Base-by-base conservation (phyloP, 306 rosid genomes). In the Begonia masoniana region DNA sequence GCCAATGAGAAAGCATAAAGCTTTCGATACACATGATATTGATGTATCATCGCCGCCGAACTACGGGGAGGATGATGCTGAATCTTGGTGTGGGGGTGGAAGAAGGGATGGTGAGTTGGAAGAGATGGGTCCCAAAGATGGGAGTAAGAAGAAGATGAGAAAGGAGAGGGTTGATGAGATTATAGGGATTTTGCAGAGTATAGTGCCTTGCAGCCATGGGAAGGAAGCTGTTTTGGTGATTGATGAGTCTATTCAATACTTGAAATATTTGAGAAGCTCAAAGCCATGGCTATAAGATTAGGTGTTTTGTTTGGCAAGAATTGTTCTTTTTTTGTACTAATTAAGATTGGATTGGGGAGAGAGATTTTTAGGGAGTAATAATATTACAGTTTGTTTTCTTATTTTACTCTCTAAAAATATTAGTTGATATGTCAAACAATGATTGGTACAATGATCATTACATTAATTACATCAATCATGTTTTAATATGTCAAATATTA, bases 161-260 rank as follows among this genome's bases (percentile, higher is more conserved):
- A 81, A 71, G 47, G 99, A 83, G 14, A 91, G 74, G 64, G 73
- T 83, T 36, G 76, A 74, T 1, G 82, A 77, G 23, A 83, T 78
- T 39, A 73, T 91, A 13, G 73, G 39, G 78, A 57, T 86, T 68
- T 73, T 91, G 66, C 93, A 86, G 58, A 61, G 72, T 68, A 71
- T 91, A 51, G 80, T 91, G 52, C 99, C 99, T 5, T 85, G 82
- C 52, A 85, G 78, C 3, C 68, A 69, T 56, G 96, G 76, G 48
- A 83, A 78, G 76, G 84, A 73, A 31, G 73, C 92, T 2, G 55
- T 86, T 12, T 71, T 60, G 71, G 85, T 91, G 57, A 76, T 91
- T 1, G 96, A 86, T 13, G 88, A 91, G 60, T 83, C 96, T 35
- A 91, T 86, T 51, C 64, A 51, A 16, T 79, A 82, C 79, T 76